A percentile compares a stretch with the other conserved stretches of the same genome.
Conservation (phyloP, 495 filamentous ascomycete genomes). For the Paragyromitra xinjiangensis region DNA sequence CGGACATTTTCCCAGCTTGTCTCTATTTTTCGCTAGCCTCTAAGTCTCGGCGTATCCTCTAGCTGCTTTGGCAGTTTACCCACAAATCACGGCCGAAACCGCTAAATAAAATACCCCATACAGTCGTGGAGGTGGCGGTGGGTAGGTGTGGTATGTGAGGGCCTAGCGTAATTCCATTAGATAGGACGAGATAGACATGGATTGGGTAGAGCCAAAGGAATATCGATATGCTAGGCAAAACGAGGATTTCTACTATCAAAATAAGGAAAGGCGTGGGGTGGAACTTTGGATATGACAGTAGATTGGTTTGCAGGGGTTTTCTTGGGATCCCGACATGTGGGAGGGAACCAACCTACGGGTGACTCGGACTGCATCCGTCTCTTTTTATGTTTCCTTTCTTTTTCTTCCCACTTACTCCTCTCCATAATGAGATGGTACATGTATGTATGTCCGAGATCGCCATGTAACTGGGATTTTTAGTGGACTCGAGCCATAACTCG, state of each 20-base stretch:
- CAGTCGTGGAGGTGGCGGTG: constrained; percentile 40
- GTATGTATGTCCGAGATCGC: constrained; percentile 24
- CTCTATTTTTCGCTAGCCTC: constrained; percentile 38
- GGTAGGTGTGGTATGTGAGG: constrained; percentile 28
- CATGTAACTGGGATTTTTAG: constrained; percentile 22
- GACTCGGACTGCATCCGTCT: constrained; percentile 43
- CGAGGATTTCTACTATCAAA: constrained; percentile 20
- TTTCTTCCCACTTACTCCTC: constrained; percentile 29
- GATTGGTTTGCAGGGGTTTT: constrained; percentile 40
- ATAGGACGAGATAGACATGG: constrained; percentile 29
- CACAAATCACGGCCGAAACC: constrained; percentile 37
- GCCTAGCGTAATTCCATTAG: constrained; percentile 42
- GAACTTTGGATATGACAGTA: constrained; percentile 36
- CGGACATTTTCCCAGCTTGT: constrained; percentile 41
- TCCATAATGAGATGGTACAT: constrained; percentile 19
- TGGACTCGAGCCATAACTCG: constrained; percentile 18
- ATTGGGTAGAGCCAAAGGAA: constrained; percentile 29
- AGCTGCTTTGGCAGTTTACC: constrained; percentile 33
- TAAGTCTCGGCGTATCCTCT: constrained; percentile 9
- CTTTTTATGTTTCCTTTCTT: constrained; percentile 25
- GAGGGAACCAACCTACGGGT: constrained; percentile 34
- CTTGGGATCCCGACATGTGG: constrained; percentile 36
- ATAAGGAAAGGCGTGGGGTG: constrained; percentile 40
- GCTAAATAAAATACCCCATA: constrained; percentile 33
- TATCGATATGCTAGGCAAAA: constrained; percentile 24